phyloP scores from a whole-genome alignment of 2,329 filamentous ascomycete species.

The Epichloe baconii region DNA sequence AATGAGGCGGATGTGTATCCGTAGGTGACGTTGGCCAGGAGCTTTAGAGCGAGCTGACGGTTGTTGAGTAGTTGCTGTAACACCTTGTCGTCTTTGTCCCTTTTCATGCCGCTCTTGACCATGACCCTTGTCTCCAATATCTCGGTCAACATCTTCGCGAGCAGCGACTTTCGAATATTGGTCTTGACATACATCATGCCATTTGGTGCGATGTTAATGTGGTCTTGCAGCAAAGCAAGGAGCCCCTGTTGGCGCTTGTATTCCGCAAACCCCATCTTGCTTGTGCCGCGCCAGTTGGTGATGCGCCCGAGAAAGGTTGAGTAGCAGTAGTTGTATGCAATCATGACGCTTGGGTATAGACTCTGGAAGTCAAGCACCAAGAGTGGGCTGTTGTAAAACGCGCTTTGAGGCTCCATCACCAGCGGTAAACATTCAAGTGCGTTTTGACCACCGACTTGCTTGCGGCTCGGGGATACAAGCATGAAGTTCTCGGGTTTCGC shows the following conservation, averaged over 20 bases:
- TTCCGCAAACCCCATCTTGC: constrained; percentile 89
- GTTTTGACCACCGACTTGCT: constrained; percentile 88
- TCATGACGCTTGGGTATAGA: constrained; percentile 95
- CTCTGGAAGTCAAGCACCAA: constrained; percentile 93
- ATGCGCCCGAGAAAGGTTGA: constrained; percentile 88
- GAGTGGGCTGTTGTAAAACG: constrained; percentile 81
- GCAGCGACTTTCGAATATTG: constrained; percentile 72
- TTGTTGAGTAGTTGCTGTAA: constrained; percentile 86
- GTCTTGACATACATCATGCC: constrained; percentile 91
- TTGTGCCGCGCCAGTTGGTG: constrained; percentile 73
- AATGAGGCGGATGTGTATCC: constrained; percentile 96
- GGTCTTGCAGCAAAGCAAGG: constrained; percentile 63
- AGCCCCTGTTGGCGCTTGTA: constrained; percentile 67
- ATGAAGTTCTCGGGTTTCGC: constrained; percentile 94
- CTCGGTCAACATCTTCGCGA: constrained; percentile 94
- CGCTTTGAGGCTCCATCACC: constrained; percentile 95
- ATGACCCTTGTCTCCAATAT: constrained; percentile 93
- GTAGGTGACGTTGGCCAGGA: constrained; percentile 98
- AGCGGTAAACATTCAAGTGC: constrained; percentile 86
- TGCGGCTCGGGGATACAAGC: constrained; percentile 75
- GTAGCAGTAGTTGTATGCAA: constrained; percentile 98
- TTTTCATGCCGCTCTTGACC: constrained; percentile 96
- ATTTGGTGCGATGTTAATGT: constrained; percentile 88
- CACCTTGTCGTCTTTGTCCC: constrained; percentile 74
- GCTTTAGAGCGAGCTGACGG: constrained; percentile 81